Conservation (phyloP, 495 filamentous ascomycete species). For the Hyphodiscus hymeniophilus region DNA sequence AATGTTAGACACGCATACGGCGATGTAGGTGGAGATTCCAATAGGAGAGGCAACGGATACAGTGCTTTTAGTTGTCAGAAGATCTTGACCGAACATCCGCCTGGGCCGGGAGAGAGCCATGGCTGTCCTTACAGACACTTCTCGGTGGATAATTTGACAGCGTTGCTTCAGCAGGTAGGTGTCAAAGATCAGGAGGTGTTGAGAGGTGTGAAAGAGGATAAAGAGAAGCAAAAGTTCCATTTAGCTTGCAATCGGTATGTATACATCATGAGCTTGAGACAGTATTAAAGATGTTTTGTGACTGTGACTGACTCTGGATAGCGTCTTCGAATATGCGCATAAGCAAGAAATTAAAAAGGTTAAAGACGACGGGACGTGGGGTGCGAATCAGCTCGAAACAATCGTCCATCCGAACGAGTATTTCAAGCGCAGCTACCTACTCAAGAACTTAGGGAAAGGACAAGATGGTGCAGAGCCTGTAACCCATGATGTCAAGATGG, state of each 20-base stretch:
- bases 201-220: slow-evolving; percentile 77
- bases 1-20: slow-evolving; percentile 91
- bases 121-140: slow-evolving; percentile 97
- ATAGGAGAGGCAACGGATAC: slow-evolving; percentile 76
- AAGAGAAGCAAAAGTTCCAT: slow-evolving; percentile 81
- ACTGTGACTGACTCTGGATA: slow-evolving; percentile 16
- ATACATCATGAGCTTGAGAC: no score
- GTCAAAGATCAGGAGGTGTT: slow-evolving; percentile 71
- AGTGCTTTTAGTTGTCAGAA: slow-evolving; percentile 90
- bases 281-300: no score
- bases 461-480: slow-evolving; percentile 24
- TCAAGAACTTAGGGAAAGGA: slow-evolving; percentile 59
- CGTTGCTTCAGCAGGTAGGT: slow-evolving; percentile 63
- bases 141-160: slow-evolving; percentile 72
- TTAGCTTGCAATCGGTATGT: slow-evolving; percentile 75
- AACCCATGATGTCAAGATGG: slow-evolving; percentile 28
- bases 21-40: slow-evolving; percentile 89
- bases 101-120: slow-evolving; percentile 77
- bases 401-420: slow-evolving; percentile 98
- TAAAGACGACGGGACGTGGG: slow-evolving; percentile 74
- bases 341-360: slow-evolving; percentile 82
- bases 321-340: slow-evolving; percentile 84
- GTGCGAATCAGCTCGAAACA: slow-evolving; percentile 75
- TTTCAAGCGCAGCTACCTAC: slow-evolving; percentile 84
- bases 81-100: slow-evolving; percentile 78